These are phyloP conservation scores for Silene conica DNA, from an alignment of 148 eudicot genomes.

Conservation along the genomic window DNA sequence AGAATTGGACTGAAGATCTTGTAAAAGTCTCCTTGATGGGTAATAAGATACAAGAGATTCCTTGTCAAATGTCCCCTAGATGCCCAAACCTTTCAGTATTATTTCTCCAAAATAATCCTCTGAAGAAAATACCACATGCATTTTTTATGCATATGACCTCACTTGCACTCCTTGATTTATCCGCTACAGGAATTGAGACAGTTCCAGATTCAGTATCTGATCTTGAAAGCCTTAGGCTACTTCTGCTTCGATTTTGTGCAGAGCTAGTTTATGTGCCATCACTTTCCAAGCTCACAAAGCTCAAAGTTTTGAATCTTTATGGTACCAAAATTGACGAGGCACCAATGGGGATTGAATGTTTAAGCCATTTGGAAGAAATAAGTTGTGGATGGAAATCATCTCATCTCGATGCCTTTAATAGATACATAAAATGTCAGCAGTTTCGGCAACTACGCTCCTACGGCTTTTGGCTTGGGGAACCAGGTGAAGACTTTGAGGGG, in stretches of 20 bases:
- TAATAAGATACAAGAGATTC: conserved; percentile 2
- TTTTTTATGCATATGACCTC: conserved; percentile 5
- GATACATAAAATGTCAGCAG: conserved; percentile 1
- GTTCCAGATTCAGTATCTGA: conserved; percentile 1
- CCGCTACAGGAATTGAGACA: conserved; percentile 3
- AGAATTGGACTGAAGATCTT: background rate
- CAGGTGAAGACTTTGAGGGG: background rate
- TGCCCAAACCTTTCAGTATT: conserved; percentile 5
- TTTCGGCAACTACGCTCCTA: background rate
- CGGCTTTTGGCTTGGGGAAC: background rate
- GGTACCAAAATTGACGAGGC: background rate
- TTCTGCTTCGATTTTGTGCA: conserved; percentile 6
- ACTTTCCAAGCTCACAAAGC: conserved; percentile 4
- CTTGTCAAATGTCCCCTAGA: background rate
- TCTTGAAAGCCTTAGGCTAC: conserved; percentile 1
- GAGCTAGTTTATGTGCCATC: conserved; percentile 13
- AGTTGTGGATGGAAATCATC: background rate
- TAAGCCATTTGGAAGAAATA: background rate
- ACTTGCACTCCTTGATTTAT: conserved; percentile 3
- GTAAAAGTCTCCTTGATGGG: background rate
- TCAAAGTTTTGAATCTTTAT: conserved; percentile 6
- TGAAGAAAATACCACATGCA: background rate
- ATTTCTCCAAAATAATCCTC: conserved; percentile 12
- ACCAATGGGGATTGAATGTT: background rate
- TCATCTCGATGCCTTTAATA: background rate